A percentile compares a stretch with the other conserved stretches of the same genome.
phyloP scores from a whole-genome alignment of 768 basidiomycete genomes.

The Auricularia auricula-judae region DNA sequence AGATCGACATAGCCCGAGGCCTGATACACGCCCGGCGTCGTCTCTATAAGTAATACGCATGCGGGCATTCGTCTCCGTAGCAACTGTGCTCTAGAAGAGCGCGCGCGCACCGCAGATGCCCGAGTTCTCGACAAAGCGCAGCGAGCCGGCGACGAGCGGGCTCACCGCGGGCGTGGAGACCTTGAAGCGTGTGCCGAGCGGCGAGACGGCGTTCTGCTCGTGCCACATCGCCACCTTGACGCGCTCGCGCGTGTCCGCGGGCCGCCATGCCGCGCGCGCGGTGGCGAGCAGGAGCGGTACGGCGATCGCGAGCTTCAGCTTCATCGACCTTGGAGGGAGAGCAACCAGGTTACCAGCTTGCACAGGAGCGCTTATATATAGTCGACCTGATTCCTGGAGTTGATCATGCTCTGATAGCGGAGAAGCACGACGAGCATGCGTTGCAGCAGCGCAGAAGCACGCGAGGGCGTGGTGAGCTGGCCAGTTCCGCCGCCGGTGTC shows the following conservation, averaged over 20 bases:
- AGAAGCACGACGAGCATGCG: no score
- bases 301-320: no score
- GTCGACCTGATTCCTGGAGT: no score
- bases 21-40: constrained; percentile 48
- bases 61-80: not conserved
- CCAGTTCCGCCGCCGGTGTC: no score
- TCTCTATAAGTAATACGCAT: constrained; percentile 23
- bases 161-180: not conserved
- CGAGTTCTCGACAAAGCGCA: constrained; percentile 49
- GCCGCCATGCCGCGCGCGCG: no score
- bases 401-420: no score
- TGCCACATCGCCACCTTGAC: not conserved
- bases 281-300: no score
- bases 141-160: constrained; percentile 22
- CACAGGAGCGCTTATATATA: no score
- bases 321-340: no score
- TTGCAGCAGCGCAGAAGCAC: no score
- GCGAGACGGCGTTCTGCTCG: not conserved
- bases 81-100: not conserved
- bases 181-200: not conserved
- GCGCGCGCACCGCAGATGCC: constrained; percentile 42
- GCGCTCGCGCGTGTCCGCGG: not conserved
- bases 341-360: no score
- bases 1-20: constrained; percentile 57
- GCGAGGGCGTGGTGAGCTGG: no score